A percentile compares a stretch with the other conserved stretches of the same genome.
Conservation (phyloP, 1,284 basidiomycete genomes). For the Apiotrichum gracile region DNA sequence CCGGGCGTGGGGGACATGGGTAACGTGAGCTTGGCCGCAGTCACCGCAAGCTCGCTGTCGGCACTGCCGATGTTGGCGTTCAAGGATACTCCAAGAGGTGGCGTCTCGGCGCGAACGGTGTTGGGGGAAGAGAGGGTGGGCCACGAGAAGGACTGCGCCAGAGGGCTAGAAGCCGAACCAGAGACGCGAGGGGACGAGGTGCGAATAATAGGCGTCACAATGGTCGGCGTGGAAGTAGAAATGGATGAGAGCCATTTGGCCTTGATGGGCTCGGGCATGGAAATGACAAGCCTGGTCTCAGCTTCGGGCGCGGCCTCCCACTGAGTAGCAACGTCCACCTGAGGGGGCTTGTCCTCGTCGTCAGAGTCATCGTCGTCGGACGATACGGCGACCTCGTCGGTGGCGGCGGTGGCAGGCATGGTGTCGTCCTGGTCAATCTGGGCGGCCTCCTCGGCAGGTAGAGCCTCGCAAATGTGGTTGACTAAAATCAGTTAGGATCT, state of each 20-base stretch:
- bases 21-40: background rate
- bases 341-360: slow-evolving; percentile 1
- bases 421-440: slow-evolving; percentile 18
- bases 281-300: background rate
- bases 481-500: slow-evolving; percentile 2
- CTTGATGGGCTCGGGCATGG: background rate
- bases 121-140: background rate
- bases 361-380: slow-evolving; percentile 1
- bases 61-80: background rate
- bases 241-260: background rate
- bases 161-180: background rate
- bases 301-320: slow-evolving; percentile 4
- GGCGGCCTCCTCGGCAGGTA: slow-evolving; percentile 11
- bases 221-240: background rate
- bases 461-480: slow-evolving; percentile 22
- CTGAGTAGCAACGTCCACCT: slow-evolving; percentile 3
- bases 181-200: background rate
- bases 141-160: background rate
- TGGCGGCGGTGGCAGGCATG: background rate
- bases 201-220: background rate
- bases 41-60: background rate
- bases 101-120: background rate
- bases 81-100: background rate
- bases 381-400: background rate
- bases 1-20: background rate